Evolutionary conservation across 1,284 basidiomycete species (phyloP), one percentile per base, ranked within the genome.

Genomic region (Ceratobasidium theobromae): DNA sequence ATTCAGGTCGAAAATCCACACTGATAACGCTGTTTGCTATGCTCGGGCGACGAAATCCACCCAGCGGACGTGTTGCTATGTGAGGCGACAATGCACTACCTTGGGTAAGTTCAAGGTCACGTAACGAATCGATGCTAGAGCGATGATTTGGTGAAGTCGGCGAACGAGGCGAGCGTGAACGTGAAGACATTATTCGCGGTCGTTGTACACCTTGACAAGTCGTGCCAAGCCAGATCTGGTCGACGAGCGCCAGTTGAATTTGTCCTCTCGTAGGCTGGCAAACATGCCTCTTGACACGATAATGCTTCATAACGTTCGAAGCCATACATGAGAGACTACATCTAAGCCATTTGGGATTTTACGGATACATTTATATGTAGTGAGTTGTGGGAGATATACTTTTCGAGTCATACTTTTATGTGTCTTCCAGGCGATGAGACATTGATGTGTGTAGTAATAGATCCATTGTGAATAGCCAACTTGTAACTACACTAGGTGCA

Each of bases 1-100:
- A 77, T 69, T 91, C 86, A 54, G 81, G 81, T 73, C 89, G 84
- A 72, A 92, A 93, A 71, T 91, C 85, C 74, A 93, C 92, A 9
- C 87, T 86, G 1, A 86, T 64, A 69, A 57, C 55, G 69, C 71
- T 66, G 69, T 69, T 52, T 71, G 72, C 72, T 60, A 67, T 66
- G 77, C 74, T 32, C 76, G 76, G 51, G 75, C 74, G 67, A 79
- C 75, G 53, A 82, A 67, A 48, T 23, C 49, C 67, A 46, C 67
- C 46, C 4, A 55, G 33, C 2, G 52, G 53, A 41, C 54, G 55
- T 21, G 48, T 58, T 46, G 53, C 55, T 49, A 52, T 40, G 43
- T 62, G 57, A 9, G 51, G 60, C 53, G 41, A 68, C 45, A 53
- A 83, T 4, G 66, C 69, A 48, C 66, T 72, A 41, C 85, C 86